Conservation (phyloP, 208 protist species). For the Phytomonas francai region DNA sequence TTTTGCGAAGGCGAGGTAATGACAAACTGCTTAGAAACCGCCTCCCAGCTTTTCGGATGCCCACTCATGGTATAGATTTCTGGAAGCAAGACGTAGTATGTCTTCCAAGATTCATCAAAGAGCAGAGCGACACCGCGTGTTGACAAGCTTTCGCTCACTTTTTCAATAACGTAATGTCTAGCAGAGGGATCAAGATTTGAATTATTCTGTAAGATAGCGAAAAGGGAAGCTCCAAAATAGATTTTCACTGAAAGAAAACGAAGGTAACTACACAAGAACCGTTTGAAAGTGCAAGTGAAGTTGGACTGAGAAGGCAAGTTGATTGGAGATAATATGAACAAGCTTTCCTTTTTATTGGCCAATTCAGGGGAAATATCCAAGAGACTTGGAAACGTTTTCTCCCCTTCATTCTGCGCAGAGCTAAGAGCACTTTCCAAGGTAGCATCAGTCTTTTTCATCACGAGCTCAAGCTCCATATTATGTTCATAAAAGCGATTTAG, state of each 20-base stretch:
- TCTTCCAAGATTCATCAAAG: conserved; percentile 13
- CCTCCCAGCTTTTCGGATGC: conserved; percentile 28
- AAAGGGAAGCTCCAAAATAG: conserved; percentile 32
- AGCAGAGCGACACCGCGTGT: conserved; percentile 32
- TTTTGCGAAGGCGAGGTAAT: not conserved
- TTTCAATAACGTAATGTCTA: conserved; percentile 23
- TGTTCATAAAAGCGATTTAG: conserved; percentile 13
- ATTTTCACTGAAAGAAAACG: conserved; percentile 16
- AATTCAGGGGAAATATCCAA: conserved; percentile 17
- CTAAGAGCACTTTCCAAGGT: not conserved
- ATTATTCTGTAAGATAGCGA: conserved; percentile 10
- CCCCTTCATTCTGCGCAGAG: conserved; percentile 1
- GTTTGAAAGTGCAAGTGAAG: not conserved
- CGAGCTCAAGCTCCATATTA: not conserved
- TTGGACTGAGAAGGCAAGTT: not conserved
- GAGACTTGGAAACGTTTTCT: conserved; percentile 4
- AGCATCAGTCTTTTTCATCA: conserved; percentile 6
- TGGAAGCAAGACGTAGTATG: conserved; percentile 34
- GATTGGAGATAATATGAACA: conserved; percentile 18
- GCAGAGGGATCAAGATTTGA: conserved; percentile 2
- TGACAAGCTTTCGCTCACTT: conserved; percentile 18
- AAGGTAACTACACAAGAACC: conserved; percentile 5
- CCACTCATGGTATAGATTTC: conserved; percentile 28
- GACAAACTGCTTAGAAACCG: not conserved
- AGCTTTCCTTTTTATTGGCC: conserved; percentile 19